Evolutionary conservation across 2,329 filamentous ascomycete species (phyloP), one percentile per base, ranked within the genome.

Genomic region (Ascochyta rabiei): DNA sequence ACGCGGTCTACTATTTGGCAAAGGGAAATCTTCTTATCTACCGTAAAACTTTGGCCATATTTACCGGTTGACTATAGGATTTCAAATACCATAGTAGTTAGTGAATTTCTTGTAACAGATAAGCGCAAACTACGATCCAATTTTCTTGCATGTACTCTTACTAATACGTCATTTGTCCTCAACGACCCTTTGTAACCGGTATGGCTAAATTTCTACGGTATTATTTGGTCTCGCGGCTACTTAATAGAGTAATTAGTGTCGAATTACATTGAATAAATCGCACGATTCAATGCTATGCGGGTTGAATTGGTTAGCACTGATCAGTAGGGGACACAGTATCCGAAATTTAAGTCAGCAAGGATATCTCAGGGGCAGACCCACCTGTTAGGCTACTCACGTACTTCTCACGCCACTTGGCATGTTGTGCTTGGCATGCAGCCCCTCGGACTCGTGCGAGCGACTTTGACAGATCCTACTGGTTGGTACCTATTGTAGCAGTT

Each of bases 71-170:
- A 54, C 33, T 35, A 34, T 33, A 35, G 45, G 45, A 28, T 40
- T 31, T 31, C 45, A 45, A 24, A 43, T 43, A 45, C 45, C 28
- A 40, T 40, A 45, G 51, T 54, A 54, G 51, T 54, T 54, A 45
- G 45, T 49, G 30, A 49, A 40, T 34, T 30, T 45, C 51, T 41
- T 33, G 33, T 54, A 54, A 40, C n/a, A 54, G 44, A 54, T 30
- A 48, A 48, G 51, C 44, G 51, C 51, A 1, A 44, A 48, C 51
- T 48, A 44, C 45, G 26, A 45, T 49, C 39, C 39, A 45, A 34
- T 39, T 41, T 35, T 48, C 45, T 49, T 49, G 45, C 18, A 30
- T 35, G 45, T 49, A 44, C 45, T 44, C 45, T 48, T 40, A 33
- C 26, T 54, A 38, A 53, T 53, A 47, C 43, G 37, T 43, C 30